phyloP scores from a whole-genome alignment of 73 alveolate genomes.

The Diophrys sp. region DNA sequence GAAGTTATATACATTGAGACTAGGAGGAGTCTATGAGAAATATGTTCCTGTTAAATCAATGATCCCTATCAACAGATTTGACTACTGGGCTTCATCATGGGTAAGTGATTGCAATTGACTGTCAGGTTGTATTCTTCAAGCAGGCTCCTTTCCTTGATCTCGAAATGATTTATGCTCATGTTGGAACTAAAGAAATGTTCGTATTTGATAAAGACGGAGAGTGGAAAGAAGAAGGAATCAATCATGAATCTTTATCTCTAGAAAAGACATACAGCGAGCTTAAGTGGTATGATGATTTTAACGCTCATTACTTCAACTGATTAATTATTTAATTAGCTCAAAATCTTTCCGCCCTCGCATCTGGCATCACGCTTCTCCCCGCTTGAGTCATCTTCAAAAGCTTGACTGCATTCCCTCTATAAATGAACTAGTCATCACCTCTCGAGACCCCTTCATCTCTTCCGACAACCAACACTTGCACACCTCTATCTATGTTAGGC shows the following conservation, averaged over 20 bases:
- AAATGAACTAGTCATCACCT: no score
- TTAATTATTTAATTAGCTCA: no score
- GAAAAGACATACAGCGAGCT: slow-evolving; percentile 58
- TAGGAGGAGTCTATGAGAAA: slow-evolving; percentile 48
- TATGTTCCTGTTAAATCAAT: slow-evolving; percentile 37
- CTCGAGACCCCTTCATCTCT: no score
- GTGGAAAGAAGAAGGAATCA: slow-evolving; percentile 73
- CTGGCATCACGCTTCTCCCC: no score
- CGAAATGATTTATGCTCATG: slow-evolving; percentile 71
- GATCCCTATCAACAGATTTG: slow-evolving; percentile 48
- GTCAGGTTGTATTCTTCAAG: slow-evolving; percentile 22
- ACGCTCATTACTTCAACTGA: background rate
- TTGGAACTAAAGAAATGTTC: slow-evolving; percentile 56
- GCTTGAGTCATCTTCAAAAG: no score
- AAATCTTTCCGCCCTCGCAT: no score
- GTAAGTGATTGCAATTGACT: background rate
- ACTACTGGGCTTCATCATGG: slow-evolving; percentile 23
- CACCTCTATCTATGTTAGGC: no score
- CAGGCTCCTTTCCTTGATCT: slow-evolving; percentile 46
- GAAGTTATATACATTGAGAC: slow-evolving; percentile 29
- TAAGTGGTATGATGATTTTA: slow-evolving; percentile 65
- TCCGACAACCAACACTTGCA: no score
- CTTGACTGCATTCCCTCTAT: no score
- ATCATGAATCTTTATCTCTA: slow-evolving; percentile 41
- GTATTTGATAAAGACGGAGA: slow-evolving; percentile 70